Evolutionary conservation across 176 grass and related monocot genomes (phyloP), one percentile per base, ranked within the genome.

Genomic region (Urochloa ruziziensis): DNA sequence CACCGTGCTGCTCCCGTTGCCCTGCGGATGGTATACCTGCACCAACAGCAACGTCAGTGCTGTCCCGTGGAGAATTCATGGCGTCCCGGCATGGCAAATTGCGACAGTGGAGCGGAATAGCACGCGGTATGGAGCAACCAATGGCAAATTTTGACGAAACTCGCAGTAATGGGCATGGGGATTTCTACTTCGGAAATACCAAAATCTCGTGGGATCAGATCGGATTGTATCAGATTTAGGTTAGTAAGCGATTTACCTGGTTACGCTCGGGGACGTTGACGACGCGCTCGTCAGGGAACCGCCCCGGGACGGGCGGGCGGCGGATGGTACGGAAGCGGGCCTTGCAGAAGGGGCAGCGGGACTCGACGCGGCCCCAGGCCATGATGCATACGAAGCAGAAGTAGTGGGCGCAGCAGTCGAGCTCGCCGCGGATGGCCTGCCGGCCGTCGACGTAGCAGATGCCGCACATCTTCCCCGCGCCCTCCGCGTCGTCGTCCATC

Each of bases 341-440:
- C 77, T 93, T 98, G 82, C 93, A 98, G 39, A 88, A 88, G 62
- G 96, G 92, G 85, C 96, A 98, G 47, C 93, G 89, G 14, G 96
- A 88, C 79, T 98, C 93, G 67, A 98, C 81, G 82, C 94, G 94
- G 19, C 75, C 91, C 96, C 96, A 95, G 65, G 92, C 96, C 96
- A 95, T 91, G 74, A 98, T 91, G 87, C 91, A 98, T 70, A 98
- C 82, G 84, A 95, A 98, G 84, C 96, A 98, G 77, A 98, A 98
- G 77, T 69, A 82, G 85, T 98, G 96, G 18, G 71, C 71, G 72
- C 93, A 98, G 85, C 91, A 79, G 82, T 98, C 96, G 39, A 93
- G 88, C 78, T 77, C 78, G 75, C 92, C 96, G 32, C 65, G 82
- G 69, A 98, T 86, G 79, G 82, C 83, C 48, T 16, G 67, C 15